These are phyloP conservation scores for Megacollybia marginata DNA, from an alignment of 768 basidiomycete genomes.

Conservation along the genomic window DNA sequence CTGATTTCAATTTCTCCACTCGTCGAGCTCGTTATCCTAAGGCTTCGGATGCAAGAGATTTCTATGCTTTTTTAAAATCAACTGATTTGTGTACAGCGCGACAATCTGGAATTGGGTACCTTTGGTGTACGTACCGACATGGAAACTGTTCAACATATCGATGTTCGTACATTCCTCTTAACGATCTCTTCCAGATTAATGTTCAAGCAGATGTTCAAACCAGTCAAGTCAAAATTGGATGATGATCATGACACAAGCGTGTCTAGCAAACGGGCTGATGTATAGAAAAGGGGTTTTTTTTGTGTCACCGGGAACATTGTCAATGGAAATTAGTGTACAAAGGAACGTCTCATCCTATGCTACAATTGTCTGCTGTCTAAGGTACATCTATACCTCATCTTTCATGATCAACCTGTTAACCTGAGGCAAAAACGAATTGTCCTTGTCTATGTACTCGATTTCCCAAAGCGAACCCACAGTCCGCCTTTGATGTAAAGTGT, in stretches of 20 bases:
- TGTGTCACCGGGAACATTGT: not conserved
- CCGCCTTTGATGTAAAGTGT: slow-evolving; percentile 56
- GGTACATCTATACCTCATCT: not conserved
- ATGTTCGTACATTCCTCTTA: slow-evolving; percentile 12
- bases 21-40: not conserved
- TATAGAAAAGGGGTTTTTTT: not conserved
- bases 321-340: not conserved
- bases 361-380: not conserved
- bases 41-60: not conserved
- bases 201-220: not conserved
- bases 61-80: not conserved
- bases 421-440: too few relatives aligned
- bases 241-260: not conserved
- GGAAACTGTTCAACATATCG: slow-evolving; percentile 17
- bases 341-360: not conserved
- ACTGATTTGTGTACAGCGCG: not conserved
- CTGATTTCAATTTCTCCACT: not conserved
- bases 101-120: slow-evolving; percentile 14
- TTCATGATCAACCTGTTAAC: too few relatives aligned
- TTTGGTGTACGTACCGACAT: slow-evolving; percentile 14
- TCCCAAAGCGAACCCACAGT: too few relatives aligned
- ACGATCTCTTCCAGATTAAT: not conserved
- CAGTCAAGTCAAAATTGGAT: not conserved
- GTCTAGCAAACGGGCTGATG: not conserved
- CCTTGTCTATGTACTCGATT: too few relatives aligned